Evolutionary conservation across 2,329 filamentous ascomycete genomes (phyloP), one percentile per base, ranked within the genome.

Genomic region (Colletotrichum scovillei): DNA sequence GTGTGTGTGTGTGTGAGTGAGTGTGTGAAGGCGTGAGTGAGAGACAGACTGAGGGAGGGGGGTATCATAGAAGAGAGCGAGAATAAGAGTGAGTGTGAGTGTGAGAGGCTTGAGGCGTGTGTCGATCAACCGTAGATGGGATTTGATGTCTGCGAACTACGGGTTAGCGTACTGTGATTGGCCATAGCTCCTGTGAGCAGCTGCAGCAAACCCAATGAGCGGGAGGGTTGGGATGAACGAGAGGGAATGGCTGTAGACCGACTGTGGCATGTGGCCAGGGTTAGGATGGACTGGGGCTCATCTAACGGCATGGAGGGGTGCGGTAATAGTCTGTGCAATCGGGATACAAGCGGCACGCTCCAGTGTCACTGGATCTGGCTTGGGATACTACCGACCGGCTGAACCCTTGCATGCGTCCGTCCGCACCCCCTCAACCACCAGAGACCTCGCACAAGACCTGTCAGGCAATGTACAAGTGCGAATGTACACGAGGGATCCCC

Each of bases 391-490:
- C 53, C 70, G 72, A 69, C 66, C 72, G 71, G 71, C 74, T 75
- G 74, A 74, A 68, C 74, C 74, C 74, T 75, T 74, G 74, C 67
- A 73, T 66, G 63, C 63, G 59, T 74, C 74, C 74, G 71, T 66
- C 71, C 63, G 73, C 63, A 49, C 53, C 60, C 55, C 46, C 28
- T 24, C 53, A 9, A 26, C 32, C 11, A 35, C 32, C 32, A 19
- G n/a, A 38, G 65, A 57, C 60, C 67, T 69, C 65, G 66, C 70
- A 65, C 60, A 63, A 73, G 56, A 65, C 71, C 71, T 73, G 71
- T 71, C 71, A 70, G 49, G 55, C 46, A 67, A 49, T 67, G 55
- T 67, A 64, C 62, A 53, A 64, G 62, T 64, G 19, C 30, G 30
- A 64, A 38, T 26, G 28, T 53, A 22, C 46, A 38, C 5, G 55